A percentile compares a stretch with the other conserved stretches of the same genome.
Conservation (phyloP, 2,329 filamentous ascomycete genomes). For the Periglandula ipomoeae region DNA sequence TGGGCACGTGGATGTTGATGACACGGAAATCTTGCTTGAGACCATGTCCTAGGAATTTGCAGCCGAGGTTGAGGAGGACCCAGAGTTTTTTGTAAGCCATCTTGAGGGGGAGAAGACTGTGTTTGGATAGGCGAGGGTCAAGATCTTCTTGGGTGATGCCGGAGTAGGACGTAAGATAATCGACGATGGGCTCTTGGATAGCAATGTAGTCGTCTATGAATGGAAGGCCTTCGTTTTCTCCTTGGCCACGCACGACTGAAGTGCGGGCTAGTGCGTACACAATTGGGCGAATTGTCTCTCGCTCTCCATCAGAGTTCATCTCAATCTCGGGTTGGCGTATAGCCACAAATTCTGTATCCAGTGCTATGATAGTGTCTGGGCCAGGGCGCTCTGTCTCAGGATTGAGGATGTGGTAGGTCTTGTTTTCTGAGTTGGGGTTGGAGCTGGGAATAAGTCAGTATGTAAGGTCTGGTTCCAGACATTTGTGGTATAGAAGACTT, state of each 20-base stretch:
- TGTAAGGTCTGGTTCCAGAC: neutral
- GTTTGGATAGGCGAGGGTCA: slow-evolving; percentile 65
- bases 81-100: slow-evolving; percentile 96
- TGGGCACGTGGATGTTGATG: slow-evolving; percentile 94
- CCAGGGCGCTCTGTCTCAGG: slow-evolving; percentile 54
- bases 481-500: slow-evolving; percentile 1
- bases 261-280: slow-evolving; percentile 88
- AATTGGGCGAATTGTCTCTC: slow-evolving; percentile 84
- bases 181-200: slow-evolving; percentile 82
- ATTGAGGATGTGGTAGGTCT: slow-evolving; percentile 52
- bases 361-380: slow-evolving; percentile 67
- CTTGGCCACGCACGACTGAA: slow-evolving; percentile 76
- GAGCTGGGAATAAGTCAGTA: slow-evolving; percentile 23
- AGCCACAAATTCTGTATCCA: slow-evolving; percentile 95
- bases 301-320: slow-evolving; percentile 87
- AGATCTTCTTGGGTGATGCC: slow-evolving; percentile 82
- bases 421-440: slow-evolving; percentile 22
- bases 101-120: slow-evolving; percentile 81
- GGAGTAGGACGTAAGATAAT: slow-evolving; percentile 91
- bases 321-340: slow-evolving; percentile 90
- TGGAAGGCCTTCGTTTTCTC: slow-evolving; percentile 67
- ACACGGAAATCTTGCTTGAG: slow-evolving; percentile 94
- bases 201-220: slow-evolving; percentile 98
- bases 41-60: slow-evolving; percentile 88
- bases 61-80: slow-evolving; percentile 90